These are phyloP conservation scores for Closterium sp. DNA, from an alignment of 139 green algal species.

Conservation along the genomic window DNA sequence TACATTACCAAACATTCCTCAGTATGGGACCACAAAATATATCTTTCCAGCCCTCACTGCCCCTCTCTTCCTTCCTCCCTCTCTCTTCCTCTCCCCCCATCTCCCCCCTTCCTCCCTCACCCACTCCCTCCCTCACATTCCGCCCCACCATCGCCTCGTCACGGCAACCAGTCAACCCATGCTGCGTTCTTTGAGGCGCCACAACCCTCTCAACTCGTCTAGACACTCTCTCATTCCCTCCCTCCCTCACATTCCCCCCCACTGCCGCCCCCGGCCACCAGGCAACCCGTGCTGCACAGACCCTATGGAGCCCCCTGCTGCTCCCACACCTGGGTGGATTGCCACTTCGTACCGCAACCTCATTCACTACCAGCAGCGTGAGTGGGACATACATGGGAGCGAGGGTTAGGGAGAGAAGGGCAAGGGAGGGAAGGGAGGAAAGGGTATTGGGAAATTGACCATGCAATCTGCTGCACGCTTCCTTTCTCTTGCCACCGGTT, in stretches of 20 bases:
- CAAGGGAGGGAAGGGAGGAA: too few species aligned
- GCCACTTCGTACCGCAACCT: constrained; percentile 8
- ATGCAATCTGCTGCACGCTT: too few species aligned
- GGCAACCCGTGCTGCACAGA: not conserved
- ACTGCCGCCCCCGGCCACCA: not conserved
- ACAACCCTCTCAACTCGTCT: too few species aligned
- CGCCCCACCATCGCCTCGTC: too few species aligned
- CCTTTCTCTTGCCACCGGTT: not conserved
- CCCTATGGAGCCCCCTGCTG: not conserved
- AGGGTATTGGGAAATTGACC: too few species aligned
- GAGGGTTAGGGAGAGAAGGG: not conserved
- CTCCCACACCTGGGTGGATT: not conserved
- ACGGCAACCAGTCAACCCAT: not conserved
- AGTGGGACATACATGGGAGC: not conserved
- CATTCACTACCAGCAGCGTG: constrained; percentile 9
- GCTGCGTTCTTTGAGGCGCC: too few species aligned
- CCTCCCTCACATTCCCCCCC: not conserved
- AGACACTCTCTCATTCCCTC: not conserved
- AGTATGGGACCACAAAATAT: too few species aligned
- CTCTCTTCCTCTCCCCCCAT: too few species aligned
- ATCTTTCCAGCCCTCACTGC: too few species aligned
- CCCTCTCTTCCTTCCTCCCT: too few species aligned
- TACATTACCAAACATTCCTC: too few species aligned
- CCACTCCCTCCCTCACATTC: not conserved
- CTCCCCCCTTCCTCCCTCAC: too few species aligned